Evolutionary conservation across 345 rosid species (phyloP).

Genomic region (Citrus inodora): DNA sequence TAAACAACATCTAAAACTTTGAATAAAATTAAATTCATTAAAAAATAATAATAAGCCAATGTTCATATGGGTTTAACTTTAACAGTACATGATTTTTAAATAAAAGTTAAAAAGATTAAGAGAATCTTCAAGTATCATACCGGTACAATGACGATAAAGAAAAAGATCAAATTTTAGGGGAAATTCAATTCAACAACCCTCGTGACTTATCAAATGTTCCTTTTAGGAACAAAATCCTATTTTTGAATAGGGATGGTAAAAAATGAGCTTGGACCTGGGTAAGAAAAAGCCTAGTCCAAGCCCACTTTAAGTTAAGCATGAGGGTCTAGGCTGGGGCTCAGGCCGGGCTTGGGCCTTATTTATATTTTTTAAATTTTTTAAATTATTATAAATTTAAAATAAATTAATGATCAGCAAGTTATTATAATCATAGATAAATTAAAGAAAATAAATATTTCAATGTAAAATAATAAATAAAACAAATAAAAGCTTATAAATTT

Average conservation of each 20-base stretch:
- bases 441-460: no score
- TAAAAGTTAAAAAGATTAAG: not conserved
- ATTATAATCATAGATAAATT: no score
- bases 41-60: not conserved
- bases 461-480: no score
- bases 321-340: accelerated
- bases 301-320: no score
- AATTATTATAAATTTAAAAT: no score
- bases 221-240: no score
- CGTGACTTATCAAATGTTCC: no score
- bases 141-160: not conserved
- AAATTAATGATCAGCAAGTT: no score
- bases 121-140: not conserved
- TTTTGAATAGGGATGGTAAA: no score
- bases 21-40: not conserved
- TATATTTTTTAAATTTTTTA: no score
- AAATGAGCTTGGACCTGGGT: accelerated
- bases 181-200: no score
- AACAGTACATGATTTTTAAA: not conserved
- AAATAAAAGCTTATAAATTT: no score
- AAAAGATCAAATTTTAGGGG: not conserved
- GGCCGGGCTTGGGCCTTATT: accelerated
- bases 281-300: accelerated
- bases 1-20: not conserved
- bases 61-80: not conserved